Conservation (phyloP, 129 eudicot genomes). For the Tanacetum coccineum region DNA sequence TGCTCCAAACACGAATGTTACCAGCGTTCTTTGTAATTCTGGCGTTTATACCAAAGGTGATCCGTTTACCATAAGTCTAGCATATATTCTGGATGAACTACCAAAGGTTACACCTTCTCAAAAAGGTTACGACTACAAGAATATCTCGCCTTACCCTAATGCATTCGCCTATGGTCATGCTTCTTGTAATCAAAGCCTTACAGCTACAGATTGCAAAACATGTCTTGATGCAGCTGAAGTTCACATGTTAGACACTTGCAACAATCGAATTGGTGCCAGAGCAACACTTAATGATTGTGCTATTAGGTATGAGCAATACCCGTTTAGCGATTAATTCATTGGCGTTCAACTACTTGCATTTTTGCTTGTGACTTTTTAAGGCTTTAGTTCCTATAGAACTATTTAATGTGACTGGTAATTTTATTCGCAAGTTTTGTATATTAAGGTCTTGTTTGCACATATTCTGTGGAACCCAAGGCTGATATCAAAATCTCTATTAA, state of each 20-base stretch:
- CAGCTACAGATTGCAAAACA: slow-evolving; percentile 50
- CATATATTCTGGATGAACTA: slow-evolving; percentile 58
- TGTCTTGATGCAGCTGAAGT: slow-evolving; percentile 61
- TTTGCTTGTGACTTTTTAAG: slow-evolving; percentile 13
- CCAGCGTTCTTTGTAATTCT: slow-evolving; percentile 44
- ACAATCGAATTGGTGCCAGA: slow-evolving; percentile 50
- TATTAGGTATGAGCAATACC: slow-evolving; percentile 77
- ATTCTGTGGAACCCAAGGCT: neutral
- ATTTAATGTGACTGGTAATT: neutral
- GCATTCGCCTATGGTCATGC: slow-evolving; percentile 78
- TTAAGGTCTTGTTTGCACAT: neutral
- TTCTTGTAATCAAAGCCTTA: slow-evolving; percentile 40
- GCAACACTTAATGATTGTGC: slow-evolving; percentile 53
- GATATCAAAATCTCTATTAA: neutral
- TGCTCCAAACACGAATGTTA: slow-evolving; percentile 47
- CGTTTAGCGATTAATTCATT: slow-evolving; percentile 41
- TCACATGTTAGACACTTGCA: slow-evolving; percentile 39
- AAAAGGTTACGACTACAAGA: slow-evolving; percentile 42
- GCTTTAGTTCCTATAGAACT: neutral
- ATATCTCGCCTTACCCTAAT: slow-evolving; percentile 74
- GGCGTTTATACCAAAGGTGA: slow-evolving; percentile 44
- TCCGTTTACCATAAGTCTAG: slow-evolving; percentile 54
- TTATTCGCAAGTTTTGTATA: neutral
- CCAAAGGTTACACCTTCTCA: slow-evolving; percentile 40
- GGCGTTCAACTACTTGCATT: slow-evolving; percentile 2